Base-by-base conservation (phyloP, 2,329 filamentous ascomycete genomes). In the Alternaria alternata region DNA sequence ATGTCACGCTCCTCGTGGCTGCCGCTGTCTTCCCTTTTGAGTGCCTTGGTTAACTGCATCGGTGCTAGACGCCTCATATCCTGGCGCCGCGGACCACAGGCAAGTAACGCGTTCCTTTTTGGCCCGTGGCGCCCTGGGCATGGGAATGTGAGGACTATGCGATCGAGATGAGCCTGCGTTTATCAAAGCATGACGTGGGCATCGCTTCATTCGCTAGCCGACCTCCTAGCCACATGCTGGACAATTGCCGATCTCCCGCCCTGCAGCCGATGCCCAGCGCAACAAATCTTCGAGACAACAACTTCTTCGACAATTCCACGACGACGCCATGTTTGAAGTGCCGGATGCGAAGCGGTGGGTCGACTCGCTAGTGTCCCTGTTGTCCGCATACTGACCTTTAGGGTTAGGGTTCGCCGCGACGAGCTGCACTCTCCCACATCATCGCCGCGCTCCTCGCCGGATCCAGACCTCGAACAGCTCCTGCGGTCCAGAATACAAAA, bases 381-480 rank as follows among this genome's bases (percentile, higher is more conserved):
- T 51, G 46, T 53, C 44, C 20, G 54, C 51, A 54, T 63, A 49
- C 64, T 67, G 52, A 66, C 58, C 8, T 47, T 26, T 26, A 26
- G 24, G 7, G 34, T 28, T 41, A 78, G 75, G 42, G 68, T 79
- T 26, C 72, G 74, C 56, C 77, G 77, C 51, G 60, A 72, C 20
- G 75, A 78, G 44, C 76, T 79, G 9, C 64, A 72, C 26, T 78
- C 76, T 26, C 74, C 75, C 39, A 58, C 58, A 30, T 69, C 72
- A 9, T 78, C 76, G 11, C 69, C 74, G 6, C 74, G 71, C 54
- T 76, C 74, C 24, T 75, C 76, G 12, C 77, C 77, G 12, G 76
- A 78, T 47, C 71, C 74, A 48, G 67, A 66, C 42, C 55, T 78
- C 32, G 65, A 71, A 30, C 69, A 72, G 30, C 70, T 76, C 30